Percentiles rank a stretch among this genome's conserved stretches.
Conservation (phyloP, 495 filamentous ascomycete genomes). For the Trichocladium antarcticum region DNA sequence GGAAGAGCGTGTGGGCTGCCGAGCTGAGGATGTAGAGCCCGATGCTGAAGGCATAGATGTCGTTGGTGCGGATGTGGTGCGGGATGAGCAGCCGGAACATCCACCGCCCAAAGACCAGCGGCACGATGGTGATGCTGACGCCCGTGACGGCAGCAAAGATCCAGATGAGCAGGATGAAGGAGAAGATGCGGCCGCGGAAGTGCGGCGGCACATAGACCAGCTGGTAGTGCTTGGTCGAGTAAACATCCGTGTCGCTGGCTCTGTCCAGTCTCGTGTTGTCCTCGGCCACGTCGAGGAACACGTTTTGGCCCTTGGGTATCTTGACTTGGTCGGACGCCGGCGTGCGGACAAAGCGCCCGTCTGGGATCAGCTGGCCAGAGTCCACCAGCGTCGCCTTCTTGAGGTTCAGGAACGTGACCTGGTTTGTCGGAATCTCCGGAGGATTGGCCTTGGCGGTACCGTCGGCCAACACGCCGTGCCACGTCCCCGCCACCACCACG, state of each 20-base stretch:
- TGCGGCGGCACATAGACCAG: constrained; percentile 81
- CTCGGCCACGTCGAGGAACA: constrained; percentile 74
- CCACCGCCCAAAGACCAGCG: constrained; percentile 69
- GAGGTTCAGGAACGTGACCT: constrained; percentile 15
- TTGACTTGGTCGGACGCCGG: constrained; percentile 90
- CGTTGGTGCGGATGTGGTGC: constrained; percentile 61
- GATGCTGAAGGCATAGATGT: constrained; percentile 90
- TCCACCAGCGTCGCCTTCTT: constrained; percentile 34
- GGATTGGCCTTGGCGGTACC: constrained; percentile 22
- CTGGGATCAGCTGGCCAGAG: constrained; percentile 37
- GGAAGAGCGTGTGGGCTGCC: constrained; percentile 46
- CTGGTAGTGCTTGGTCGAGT: constrained; percentile 61
- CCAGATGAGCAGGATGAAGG: constrained; percentile 88
- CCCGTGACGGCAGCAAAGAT: constrained; percentile 86
- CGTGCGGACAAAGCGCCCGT: constrained; percentile 80
- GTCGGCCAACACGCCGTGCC: constrained; percentile 32
- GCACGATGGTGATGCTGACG: constrained; percentile 73
- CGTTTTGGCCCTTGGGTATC: constrained; percentile 67
- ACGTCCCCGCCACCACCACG: constrained; percentile 32
- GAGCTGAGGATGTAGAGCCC: constrained; percentile 70
- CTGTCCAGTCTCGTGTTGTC: constrained; percentile 56
- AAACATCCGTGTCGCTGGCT: constrained; percentile 48
- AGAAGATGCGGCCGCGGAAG: constrained; percentile 67
- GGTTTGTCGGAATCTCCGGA: constrained; percentile 8
- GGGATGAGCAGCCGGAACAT: constrained; percentile 62